Evolutionary conservation across 75 land plant genomes (phyloP), one percentile per base, ranked within the genome.

Genomic region (Cupressus sempervirens): DNA sequence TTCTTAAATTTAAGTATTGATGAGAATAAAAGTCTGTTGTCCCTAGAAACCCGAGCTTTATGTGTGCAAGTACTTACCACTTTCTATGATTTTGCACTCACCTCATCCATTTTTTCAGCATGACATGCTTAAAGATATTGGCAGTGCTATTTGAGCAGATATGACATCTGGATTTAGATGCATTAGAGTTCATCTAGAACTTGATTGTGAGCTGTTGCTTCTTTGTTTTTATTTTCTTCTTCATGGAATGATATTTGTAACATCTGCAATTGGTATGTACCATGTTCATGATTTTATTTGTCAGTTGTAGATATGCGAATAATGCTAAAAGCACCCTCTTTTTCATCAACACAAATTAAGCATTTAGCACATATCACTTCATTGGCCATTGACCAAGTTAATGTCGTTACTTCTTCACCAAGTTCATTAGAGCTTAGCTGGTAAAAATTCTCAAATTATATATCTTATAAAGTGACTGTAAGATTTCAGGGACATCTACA

Each of bases 401-500:
- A 36, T 41, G 29, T 45, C 30, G 43, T 45, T 43, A 43, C 45
- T 43, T 79, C 26, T 79, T 35, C 32, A 18, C 11, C 10, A 11
- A 35, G 16, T n/a, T 56, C 6, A 13, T 67, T 8, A 18, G 84
- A 52, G 43, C 38, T 35, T n/a, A 3, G 67, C 38, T 82, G 36
- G 11, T 30, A 9, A 56, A 38, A 10, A 30, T 83, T 29, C 35
- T 67, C 76, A 67, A 83, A 56, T 83, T 10, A 43, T 79, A 45
- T 12, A 50, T 3, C 82, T 79, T 18, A 79, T 29, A 79, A 11
- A n/a, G 81, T 40, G 30, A 4, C 32, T n/a, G 29, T 79, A 75
- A 40, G n/a, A 90, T 84, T 84, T 87, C 92, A 97, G 99, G 98
- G 95, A 36, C 90, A 94, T 67, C 83, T 92, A 79, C 93, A 94